Conservation (phyloP, 1,139 yeast genomes). For the Nakaseomyces bracarensis region DNA sequence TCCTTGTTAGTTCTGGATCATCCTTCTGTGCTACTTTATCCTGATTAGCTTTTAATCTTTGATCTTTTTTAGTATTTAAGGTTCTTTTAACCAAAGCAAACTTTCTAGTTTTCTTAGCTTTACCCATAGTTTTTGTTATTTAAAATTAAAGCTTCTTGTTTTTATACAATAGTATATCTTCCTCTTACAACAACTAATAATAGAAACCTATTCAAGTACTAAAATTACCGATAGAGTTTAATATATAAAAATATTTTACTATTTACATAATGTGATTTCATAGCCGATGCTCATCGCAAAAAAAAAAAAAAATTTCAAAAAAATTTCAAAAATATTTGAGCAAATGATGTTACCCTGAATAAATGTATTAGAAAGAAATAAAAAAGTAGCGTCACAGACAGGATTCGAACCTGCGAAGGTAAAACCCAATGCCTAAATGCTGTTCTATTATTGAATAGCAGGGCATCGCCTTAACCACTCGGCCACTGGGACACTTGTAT, state of each 20-base stretch:
- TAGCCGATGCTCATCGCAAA: slow-evolving; percentile 1
- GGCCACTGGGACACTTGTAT: slow-evolving; percentile 53
- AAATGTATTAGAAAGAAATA: slow-evolving; percentile 3
- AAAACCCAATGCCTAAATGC: slow-evolving; percentile 44
- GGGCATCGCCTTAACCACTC: slow-evolving; percentile 88
- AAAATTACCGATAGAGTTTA: no score
- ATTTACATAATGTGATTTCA: no score
- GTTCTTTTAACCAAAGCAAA: slow-evolving; percentile 87
- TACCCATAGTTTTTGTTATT: slow-evolving; percentile 57
- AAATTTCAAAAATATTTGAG: not conserved
- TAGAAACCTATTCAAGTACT: no score
- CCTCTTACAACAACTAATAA: no score
- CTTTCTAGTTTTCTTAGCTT: slow-evolving; percentile 93
- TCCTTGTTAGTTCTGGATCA: slow-evolving; percentile 76
- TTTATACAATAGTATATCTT: not conserved
- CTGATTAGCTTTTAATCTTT: slow-evolving; percentile 42
- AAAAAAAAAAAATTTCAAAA: slow-evolving; percentile 1
- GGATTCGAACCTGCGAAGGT: slow-evolving; percentile 61
- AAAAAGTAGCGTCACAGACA: slow-evolving; percentile 45
- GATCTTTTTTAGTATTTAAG: slow-evolving; percentile 58
- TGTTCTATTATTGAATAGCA: slow-evolving; percentile 41
- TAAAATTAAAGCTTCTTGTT: slow-evolving; percentile 2
- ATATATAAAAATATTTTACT: no score
- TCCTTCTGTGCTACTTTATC: slow-evolving; percentile 33
- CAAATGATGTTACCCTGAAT: not conserved